A percentile compares a stretch with the other conserved stretches of the same genome.
Evolutionary conservation across 2,329 filamentous ascomycete species (phyloP).

Genomic region (Colletotrichum orchidophilum): DNA sequence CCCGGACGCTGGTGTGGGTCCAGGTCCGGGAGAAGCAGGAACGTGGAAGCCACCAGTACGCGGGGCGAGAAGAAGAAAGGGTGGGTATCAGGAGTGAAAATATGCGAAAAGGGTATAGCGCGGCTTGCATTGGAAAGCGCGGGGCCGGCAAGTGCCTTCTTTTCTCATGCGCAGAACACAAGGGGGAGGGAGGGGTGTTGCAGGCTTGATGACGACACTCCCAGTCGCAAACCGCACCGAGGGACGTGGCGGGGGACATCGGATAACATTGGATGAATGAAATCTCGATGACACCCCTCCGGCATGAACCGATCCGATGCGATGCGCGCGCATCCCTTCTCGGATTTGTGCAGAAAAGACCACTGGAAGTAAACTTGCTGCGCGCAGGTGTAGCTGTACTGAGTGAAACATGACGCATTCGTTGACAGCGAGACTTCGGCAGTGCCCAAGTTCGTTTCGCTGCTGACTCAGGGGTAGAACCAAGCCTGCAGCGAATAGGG

Average conservation of each 20-base stretch:
- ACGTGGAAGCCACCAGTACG: background rate
- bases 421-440: background rate
- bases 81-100: background rate
- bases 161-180: background rate
- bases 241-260: background rate
- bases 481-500: background rate
- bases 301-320: slow-evolving; percentile 7
- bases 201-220: slow-evolving; percentile 26
- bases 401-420: slow-evolving; percentile 30
- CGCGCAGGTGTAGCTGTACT: background rate
- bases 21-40: slow-evolving; percentile 13
- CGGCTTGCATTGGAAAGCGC: slow-evolving; percentile 14
- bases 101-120: slow-evolving; percentile 7
- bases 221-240: background rate
- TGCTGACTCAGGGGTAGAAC: background rate
- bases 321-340: background rate
- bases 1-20: background rate
- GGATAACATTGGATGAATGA: background rate
- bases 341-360: background rate
- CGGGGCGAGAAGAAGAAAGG: background rate
- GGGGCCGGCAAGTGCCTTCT: slow-evolving; percentile 13
- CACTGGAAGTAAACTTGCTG: background rate
- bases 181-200: slow-evolving; percentile 2
- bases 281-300: slow-evolving; percentile 17
- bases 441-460: background rate